Evolutionary conservation across 768 basidiomycete species (phyloP), one percentile per base, ranked within the genome.

Genomic region (Tylopilus cervinicoccineus): DNA sequence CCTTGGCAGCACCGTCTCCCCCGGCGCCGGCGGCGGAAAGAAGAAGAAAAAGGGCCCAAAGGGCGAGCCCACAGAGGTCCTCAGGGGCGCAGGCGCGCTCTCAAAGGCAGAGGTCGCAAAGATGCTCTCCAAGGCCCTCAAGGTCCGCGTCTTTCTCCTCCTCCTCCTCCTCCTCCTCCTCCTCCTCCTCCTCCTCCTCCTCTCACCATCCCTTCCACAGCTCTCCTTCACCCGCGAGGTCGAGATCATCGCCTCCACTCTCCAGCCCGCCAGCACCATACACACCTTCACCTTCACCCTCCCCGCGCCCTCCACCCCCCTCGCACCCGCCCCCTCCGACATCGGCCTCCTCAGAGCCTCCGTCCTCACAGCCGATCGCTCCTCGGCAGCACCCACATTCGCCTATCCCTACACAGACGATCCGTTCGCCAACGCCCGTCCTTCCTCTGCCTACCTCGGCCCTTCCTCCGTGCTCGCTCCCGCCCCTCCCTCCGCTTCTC

Each of bases 231-330:
- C 89, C 29, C 86, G 88, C 45, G 93, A 95, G 65, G 88, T 94
- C 36, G 92, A 94, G 65, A 86, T 97, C 47, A 88, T 97, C 63
- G 91, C 93, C 13, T 92, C 93, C n/a, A 91, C 92, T 0, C 78
- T 94, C 10, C 90, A 94, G 57, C 94, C 94, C 7, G 86, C 93
- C 1, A 90, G 89, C 6, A 96, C 93, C 14, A 84, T 93, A 38
- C 92, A 96, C 64, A 86, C 83, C 0, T 97, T 96, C 70, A 88
- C 88, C 4, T 97, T 97, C 62, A 84, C 79, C 8, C 77, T 93
- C 40, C 86, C 89, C 40, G 81, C 86, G 5, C 81, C 86, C 11
- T 80, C 75, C 34, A 86, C 86, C 2, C 86, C 88, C 12, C 75
- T 88, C 6, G 87, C 87, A 0, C 84, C 90, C 4, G 81, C 83